A percentile compares a stretch with the other conserved stretches of the same genome.
These are phyloP conservation scores for Gossypium longicalyx DNA, from an alignment of 345 rosid genomes.

Conservation along the genomic window DNA sequence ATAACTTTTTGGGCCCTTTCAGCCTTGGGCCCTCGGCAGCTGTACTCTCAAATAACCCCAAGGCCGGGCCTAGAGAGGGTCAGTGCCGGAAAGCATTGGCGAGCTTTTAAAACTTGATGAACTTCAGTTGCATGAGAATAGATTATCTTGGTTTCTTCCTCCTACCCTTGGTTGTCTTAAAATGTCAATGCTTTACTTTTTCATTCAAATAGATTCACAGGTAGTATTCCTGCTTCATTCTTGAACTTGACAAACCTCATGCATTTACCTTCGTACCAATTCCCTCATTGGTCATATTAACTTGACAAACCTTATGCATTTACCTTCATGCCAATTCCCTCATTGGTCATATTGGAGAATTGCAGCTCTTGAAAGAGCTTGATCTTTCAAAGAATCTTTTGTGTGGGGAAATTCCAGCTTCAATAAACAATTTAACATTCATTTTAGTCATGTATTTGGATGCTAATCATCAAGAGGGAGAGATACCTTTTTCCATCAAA, in stretches of 20 bases:
- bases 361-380: slow-evolving; percentile 35
- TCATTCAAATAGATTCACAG: slow-evolving; percentile 36
- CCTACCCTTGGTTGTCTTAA: slow-evolving; percentile 32
- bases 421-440: slow-evolving; percentile 29
- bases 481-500: slow-evolving; percentile 36
- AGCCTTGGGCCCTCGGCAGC: too few relatives aligned
- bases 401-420: slow-evolving; percentile 34
- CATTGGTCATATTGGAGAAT: slow-evolving; percentile 34
- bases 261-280: slow-evolving; percentile 39
- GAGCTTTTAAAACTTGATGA: slow-evolving; percentile 39
- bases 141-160: slow-evolving; percentile 40
- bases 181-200: slow-evolving; percentile 35
- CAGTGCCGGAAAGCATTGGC: slow-evolving; percentile 43
- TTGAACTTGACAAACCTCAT: slow-evolving; percentile 33
- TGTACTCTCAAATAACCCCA: too few relatives aligned
- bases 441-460: slow-evolving; percentile 42
- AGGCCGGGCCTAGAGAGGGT: slow-evolving; percentile 9
- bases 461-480: slow-evolving; percentile 36
- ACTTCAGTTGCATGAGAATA: slow-evolving; percentile 44
- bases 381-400: slow-evolving; percentile 43
- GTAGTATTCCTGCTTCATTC: slow-evolving; percentile 33
- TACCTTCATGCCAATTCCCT: slow-evolving; percentile 42
- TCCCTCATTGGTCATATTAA: slow-evolving; percentile 33
- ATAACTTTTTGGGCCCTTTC: accelerated
- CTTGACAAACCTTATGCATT: slow-evolving; percentile 32